phyloP scores from a whole-genome alignment of 371 early-diverging fungal genomes.

The Mucor ambiguus region DNA sequence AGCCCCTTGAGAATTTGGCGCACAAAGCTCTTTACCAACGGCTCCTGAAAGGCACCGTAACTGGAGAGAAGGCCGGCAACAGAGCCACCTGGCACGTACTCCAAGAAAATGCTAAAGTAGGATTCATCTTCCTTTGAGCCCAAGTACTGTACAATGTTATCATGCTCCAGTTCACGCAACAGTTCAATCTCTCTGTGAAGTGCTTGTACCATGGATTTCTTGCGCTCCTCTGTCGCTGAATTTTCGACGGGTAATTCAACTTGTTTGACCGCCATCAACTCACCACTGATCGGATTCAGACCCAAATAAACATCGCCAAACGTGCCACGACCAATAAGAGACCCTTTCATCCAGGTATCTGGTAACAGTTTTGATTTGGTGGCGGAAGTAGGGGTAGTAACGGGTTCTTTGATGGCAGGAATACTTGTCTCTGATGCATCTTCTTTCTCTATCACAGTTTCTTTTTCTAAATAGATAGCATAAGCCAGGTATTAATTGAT shows the following conservation, averaged over 20 bases:
- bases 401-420: background rate
- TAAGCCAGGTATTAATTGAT: background rate
- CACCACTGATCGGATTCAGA: constrained; percentile 80
- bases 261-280: constrained; percentile 98
- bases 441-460: background rate
- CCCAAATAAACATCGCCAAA: constrained; percentile 98
- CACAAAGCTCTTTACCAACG: constrained; percentile 82
- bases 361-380: constrained; percentile 6
- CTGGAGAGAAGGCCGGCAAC: constrained; percentile 83
- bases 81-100: constrained; percentile 98
- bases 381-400: constrained; percentile 7
- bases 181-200: constrained; percentile 90
- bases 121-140: constrained; percentile 82
- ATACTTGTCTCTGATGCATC: background rate
- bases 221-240: constrained; percentile 67
- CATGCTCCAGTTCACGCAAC: constrained; percentile 88
- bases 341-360: constrained; percentile 81
- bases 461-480: background rate
- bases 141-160: constrained; percentile 94
- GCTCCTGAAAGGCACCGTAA: constrained; percentile 88
- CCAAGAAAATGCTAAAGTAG: constrained; percentile 93
- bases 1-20: constrained; percentile 93
- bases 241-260: constrained; percentile 84
- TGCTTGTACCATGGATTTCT: constrained; percentile 77
- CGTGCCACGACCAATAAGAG: constrained; percentile 94